A percentile compares a stretch with the other conserved stretches of the same genome.
These are phyloP conservation scores for Aquilaria agallochum DNA, from an alignment of 441 rosid genomes.

Conservation along the genomic window DNA sequence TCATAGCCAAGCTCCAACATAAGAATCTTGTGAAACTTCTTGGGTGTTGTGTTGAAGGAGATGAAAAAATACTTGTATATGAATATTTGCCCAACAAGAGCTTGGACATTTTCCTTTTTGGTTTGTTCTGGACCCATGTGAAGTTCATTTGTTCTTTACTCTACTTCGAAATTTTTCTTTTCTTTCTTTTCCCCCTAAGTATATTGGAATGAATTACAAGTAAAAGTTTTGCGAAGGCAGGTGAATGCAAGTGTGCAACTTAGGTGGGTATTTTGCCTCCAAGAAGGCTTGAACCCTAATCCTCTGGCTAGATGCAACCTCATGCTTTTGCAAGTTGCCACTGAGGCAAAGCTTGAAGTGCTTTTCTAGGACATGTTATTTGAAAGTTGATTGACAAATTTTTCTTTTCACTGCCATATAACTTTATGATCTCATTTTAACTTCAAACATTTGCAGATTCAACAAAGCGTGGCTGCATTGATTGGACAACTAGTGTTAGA, in stretches of 20 bases:
- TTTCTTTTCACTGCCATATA: too few relatives aligned
- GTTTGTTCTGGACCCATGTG: neutral
- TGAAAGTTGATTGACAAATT: too few relatives aligned
- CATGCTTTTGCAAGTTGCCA: too few relatives aligned
- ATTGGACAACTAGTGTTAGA: slow-evolving; percentile 1
- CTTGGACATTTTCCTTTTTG: neutral
- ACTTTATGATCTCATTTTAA: too few relatives aligned
- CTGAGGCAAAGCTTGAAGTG: too few relatives aligned
- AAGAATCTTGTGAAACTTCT: slow-evolving; percentile 6
- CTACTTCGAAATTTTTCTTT: neutral
- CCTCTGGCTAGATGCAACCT: too few relatives aligned
- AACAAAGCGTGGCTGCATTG: neutral
- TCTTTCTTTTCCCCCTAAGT: too few relatives aligned
- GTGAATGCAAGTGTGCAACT: neutral
- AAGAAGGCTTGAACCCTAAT: too few relatives aligned
- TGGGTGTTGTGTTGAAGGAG: slow-evolving; percentile 2
- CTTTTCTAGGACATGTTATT: too few relatives aligned
- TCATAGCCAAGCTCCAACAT: slow-evolving; percentile 10
- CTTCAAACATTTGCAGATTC: neutral
- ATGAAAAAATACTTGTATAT: neutral
- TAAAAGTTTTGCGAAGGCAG: neutral
- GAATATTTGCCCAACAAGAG: neutral
- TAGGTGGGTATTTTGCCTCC: neutral
- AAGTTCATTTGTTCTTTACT: neutral
- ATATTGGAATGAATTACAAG: too few relatives aligned